These are phyloP conservation scores for Mycena haematopus DNA, from an alignment of 768 basidiomycete genomes.

Conservation along the genomic window DNA sequence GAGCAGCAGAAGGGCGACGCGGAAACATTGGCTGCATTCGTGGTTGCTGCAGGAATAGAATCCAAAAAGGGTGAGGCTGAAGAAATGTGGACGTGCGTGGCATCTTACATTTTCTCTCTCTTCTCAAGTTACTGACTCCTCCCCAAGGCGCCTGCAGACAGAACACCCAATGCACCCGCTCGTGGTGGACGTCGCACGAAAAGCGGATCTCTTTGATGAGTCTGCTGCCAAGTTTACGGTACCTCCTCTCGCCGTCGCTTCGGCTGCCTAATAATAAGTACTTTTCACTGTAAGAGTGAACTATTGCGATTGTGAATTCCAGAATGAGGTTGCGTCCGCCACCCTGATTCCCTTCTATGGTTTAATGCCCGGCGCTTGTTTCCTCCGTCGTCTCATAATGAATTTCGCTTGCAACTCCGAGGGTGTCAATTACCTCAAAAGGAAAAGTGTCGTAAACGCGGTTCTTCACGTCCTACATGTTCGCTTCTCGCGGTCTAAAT, in stretches of 20 bases:
- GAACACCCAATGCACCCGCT: slow-evolving; percentile 74
- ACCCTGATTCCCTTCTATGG: not conserved
- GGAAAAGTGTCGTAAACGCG: slow-evolving; percentile 4
- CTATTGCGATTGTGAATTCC: not conserved
- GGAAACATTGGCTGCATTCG: slow-evolving; percentile 73
- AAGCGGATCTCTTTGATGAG: slow-evolving; percentile 70
- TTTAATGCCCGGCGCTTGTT: not conserved
- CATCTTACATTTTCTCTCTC: slow-evolving; percentile 21
- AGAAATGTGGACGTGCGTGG: slow-evolving; percentile 71
- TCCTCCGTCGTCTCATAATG: not conserved
- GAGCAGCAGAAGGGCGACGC: slow-evolving; percentile 61
- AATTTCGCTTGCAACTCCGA: not conserved
- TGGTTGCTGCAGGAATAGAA: slow-evolving; percentile 68
- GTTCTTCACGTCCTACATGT: not conserved
- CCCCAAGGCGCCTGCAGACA: slow-evolving; percentile 41
- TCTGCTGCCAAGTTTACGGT: slow-evolving; percentile 63
- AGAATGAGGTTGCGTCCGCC: not conserved
- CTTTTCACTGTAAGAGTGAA: slow-evolving; percentile 8
- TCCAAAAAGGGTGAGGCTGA: slow-evolving; percentile 69
- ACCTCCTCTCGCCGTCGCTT: slow-evolving; percentile 54
- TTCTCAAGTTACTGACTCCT: slow-evolving; percentile 6
- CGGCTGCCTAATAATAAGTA: slow-evolving; percentile 24
- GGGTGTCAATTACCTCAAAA: not conserved
- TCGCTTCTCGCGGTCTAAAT: slow-evolving; percentile 12
- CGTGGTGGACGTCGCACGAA: slow-evolving; percentile 64